phyloP scores from a whole-genome alignment of 805 yeast species.

The Teunomyces kruisii region DNA sequence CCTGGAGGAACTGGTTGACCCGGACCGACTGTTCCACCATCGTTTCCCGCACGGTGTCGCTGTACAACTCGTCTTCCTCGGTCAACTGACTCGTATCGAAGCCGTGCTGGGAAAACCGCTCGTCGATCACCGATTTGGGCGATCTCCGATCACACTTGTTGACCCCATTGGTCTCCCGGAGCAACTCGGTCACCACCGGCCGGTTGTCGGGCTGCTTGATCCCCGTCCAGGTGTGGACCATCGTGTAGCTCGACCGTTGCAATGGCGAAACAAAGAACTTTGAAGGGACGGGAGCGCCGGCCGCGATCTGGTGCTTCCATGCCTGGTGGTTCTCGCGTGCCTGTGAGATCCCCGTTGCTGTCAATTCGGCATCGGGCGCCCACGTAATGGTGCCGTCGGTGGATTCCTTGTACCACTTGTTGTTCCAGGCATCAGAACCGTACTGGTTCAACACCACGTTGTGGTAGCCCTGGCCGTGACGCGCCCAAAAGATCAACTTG shows the following conservation, averaged over 20 bases:
- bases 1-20: constrained; percentile 44
- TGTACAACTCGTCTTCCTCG: constrained; percentile 51
- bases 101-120: constrained; percentile 40
- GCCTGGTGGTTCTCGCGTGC: constrained; percentile 48
- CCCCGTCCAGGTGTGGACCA: constrained; percentile 50
- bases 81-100: constrained; percentile 48
- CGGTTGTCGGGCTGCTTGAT: constrained; percentile 20
- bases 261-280: constrained; percentile 61
- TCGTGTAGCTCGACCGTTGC: constrained; percentile 61
- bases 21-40: constrained; percentile 50
- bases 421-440: constrained; percentile 59
- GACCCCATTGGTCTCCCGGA: constrained; percentile 61
- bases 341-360: constrained; percentile 55
- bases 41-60: constrained; percentile 47
- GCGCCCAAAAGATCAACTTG: constrained; percentile 53
- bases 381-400: constrained; percentile 57
- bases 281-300: constrained; percentile 58
- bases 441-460: constrained; percentile 54
- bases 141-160: constrained; percentile 63
- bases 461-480: constrained; percentile 74
- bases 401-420: constrained; percentile 48
- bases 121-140: constrained; percentile 32
- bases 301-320: constrained; percentile 42
- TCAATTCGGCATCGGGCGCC: constrained; percentile 63
- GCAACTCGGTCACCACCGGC: constrained; percentile 40